Percentiles rank a stretch among this genome's conserved stretches.
Evolutionary conservation across 352 stramenopile species (phyloP).

Genomic region (Phytopythium aichiense): DNA sequence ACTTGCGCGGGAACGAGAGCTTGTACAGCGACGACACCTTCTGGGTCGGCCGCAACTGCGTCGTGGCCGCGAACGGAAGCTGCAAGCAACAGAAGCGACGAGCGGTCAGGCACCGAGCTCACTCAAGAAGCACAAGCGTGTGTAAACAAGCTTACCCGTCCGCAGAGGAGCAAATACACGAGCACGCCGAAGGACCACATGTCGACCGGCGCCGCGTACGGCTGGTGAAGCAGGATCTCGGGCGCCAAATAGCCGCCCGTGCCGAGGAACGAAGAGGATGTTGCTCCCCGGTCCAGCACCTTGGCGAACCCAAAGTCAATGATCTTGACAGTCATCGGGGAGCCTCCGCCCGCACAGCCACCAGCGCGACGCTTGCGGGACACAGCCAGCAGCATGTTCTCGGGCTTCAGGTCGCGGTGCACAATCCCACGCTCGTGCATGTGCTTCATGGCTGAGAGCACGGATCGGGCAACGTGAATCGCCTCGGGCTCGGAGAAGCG

Average conservation of each 20-base stretch:
- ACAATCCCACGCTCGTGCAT: conserved; percentile 84
- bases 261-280: conserved; percentile 69
- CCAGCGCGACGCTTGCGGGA: conserved; percentile 13
- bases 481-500: conserved; percentile 56
- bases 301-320: conserved; percentile 99
- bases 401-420: conserved; percentile 97
- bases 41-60: conserved; percentile 51
- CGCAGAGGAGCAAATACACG: conserved; percentile 95
- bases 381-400: conserved; percentile 93
- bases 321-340: conserved; percentile 89
- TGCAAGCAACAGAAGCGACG: conserved; percentile 2
- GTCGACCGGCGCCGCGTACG: conserved; percentile 95
- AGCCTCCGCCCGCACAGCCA: not conserved
- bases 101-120: not conserved
- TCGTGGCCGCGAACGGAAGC: conserved; percentile 64
- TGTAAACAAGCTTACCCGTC: conserved; percentile 68
- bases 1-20: conserved; percentile 69
- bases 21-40: conserved; percentile 60
- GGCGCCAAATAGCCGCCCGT: conserved; percentile 95
- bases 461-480: conserved; percentile 34
- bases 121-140: not conserved
- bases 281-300: conserved; percentile 53
- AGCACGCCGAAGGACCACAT: conserved; percentile 97
- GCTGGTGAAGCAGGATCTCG: conserved; percentile 95
- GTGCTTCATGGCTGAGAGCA: conserved; percentile 72